A percentile compares a stretch with the other conserved stretches of the same genome.
phyloP scores from a whole-genome alignment of 148 eudicot species.

The Amaranthus palmeri region DNA sequence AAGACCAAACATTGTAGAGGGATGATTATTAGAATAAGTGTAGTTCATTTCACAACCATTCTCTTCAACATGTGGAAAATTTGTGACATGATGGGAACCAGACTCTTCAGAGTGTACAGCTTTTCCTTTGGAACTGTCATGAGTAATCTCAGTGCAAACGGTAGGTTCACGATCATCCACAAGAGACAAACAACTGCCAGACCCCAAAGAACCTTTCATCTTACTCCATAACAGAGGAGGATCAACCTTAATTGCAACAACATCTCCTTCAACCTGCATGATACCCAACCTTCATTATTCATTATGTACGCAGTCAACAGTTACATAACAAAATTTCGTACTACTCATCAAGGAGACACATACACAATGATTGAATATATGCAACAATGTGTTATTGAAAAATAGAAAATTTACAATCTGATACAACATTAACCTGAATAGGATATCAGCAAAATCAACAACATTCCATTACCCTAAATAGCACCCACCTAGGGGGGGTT shows the following conservation, averaged over 20 bases:
- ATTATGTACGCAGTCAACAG: not conserved
- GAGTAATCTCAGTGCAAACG: slow-evolving; percentile 22
- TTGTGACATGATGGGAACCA: slow-evolving; percentile 16
- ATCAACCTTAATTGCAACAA: slow-evolving; percentile 71
- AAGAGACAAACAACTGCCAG: slow-evolving; percentile 27
- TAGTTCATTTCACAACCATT: slow-evolving; percentile 19
- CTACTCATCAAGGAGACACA: not conserved
- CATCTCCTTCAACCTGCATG: slow-evolving; percentile 80
- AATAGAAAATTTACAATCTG: too few species aligned
- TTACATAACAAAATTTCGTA: not conserved
- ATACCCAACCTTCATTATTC: slow-evolving; percentile 5
- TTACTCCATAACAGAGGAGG: slow-evolving; percentile 62
- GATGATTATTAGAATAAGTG: slow-evolving; percentile 24
- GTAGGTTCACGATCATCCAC: slow-evolving; percentile 24
- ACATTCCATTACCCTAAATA: too few species aligned
- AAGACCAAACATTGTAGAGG: slow-evolving; percentile 24
- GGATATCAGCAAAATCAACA: too few species aligned
- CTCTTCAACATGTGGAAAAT: slow-evolving; percentile 20
- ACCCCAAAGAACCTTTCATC: slow-evolving; percentile 68
- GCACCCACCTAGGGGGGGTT: too few species aligned
- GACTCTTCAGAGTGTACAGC: slow-evolving; percentile 26
- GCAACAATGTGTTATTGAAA: not conserved
- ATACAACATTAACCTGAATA: too few species aligned
- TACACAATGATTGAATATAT: not conserved
- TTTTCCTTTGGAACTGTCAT: slow-evolving; percentile 45